Percentiles rank a stretch among this genome's conserved stretches.
Evolutionary conservation across 768 basidiomycete species (phyloP).

Genomic region (Termitomyces sp.): DNA sequence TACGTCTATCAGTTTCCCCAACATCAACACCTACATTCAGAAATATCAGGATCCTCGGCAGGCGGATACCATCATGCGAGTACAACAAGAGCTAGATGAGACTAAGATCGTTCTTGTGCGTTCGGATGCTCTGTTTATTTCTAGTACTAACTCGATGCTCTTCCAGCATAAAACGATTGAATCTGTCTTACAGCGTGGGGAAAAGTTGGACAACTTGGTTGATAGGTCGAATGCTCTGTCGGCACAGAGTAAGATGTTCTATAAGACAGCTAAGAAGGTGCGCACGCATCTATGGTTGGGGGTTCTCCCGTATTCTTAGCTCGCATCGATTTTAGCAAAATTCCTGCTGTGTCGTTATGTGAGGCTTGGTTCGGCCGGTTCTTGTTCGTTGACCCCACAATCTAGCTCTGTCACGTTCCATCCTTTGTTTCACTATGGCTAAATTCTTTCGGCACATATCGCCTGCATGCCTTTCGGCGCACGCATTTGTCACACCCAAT

Average conservation of each 20-base stretch:
- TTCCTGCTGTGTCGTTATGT: conserved; percentile 89
- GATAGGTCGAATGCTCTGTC: conserved; percentile 89
- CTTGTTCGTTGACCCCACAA: neutral
- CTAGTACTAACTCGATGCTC: neutral
- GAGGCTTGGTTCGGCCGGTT: conserved; percentile 11
- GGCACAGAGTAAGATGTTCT: conserved; percentile 94
- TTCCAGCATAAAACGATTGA: conserved; percentile 98
- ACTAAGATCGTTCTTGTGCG: conserved; percentile 96
- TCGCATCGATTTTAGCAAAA: conserved; percentile 68
- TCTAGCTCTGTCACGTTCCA: conserved; percentile 6
- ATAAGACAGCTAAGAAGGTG: conserved; percentile 99
- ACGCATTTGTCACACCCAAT: neutral
- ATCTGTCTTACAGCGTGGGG: conserved; percentile 90
- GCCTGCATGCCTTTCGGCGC: neutral
- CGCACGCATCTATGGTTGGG: conserved; percentile 11
- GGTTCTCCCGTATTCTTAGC: neutral
- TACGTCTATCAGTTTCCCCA: conserved; percentile 68
- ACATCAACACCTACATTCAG: conserved; percentile 68
- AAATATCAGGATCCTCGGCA: conserved; percentile 98
- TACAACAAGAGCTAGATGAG: conserved; percentile 97
- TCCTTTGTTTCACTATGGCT: conserved; percentile 8
- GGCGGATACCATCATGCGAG: conserved; percentile 97
- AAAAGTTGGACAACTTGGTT: conserved; percentile 93
- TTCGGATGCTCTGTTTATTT: conserved; percentile 10
- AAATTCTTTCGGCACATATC: neutral